Conservation (phyloP, 305 asterid species). For the Nicotiana rustica region DNA sequence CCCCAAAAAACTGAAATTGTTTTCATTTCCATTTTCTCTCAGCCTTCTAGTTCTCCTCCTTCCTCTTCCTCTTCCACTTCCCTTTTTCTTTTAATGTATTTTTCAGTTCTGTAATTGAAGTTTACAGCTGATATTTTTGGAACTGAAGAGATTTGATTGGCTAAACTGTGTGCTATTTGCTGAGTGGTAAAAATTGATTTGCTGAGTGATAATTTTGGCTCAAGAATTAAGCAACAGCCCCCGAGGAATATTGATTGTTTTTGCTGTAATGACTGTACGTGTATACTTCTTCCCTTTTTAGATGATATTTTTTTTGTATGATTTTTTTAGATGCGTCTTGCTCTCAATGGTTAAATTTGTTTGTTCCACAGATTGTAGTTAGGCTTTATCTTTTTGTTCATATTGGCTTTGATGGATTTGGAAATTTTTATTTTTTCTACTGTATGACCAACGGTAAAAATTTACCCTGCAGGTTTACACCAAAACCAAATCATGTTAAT, state of each 20-base stretch:
- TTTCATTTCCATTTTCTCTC: conserved; percentile 31
- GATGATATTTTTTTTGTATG: not conserved
- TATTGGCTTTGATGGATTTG: not conserved
- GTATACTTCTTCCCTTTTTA: conserved; percentile 33
- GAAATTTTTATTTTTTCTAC: not conserved
- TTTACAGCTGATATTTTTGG: not conserved
- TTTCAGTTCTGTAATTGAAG: conserved; percentile 18
- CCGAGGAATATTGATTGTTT: conserved; percentile 32
- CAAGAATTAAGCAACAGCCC: not conserved
- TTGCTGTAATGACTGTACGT: conserved; percentile 41
- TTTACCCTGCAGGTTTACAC: no score
- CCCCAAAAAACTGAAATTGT: conserved; percentile 28
- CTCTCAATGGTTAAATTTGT: not conserved
- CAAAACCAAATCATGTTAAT: no score
- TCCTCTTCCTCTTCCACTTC: not conserved
- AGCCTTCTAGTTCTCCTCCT: conserved; percentile 22
- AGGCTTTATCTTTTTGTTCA: not conserved
- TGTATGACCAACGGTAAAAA: no score
- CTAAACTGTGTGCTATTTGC: not conserved
- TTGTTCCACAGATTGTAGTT: not conserved
- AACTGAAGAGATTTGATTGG: not conserved
- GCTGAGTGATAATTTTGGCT: not conserved
- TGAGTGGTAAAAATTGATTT: not conserved
- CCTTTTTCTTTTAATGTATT: not conserved
- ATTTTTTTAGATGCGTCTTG: not conserved